phyloP scores from a whole-genome alignment of 192 early-diverging fungal species.

The Gaertneriomyces semiglobifer region DNA sequence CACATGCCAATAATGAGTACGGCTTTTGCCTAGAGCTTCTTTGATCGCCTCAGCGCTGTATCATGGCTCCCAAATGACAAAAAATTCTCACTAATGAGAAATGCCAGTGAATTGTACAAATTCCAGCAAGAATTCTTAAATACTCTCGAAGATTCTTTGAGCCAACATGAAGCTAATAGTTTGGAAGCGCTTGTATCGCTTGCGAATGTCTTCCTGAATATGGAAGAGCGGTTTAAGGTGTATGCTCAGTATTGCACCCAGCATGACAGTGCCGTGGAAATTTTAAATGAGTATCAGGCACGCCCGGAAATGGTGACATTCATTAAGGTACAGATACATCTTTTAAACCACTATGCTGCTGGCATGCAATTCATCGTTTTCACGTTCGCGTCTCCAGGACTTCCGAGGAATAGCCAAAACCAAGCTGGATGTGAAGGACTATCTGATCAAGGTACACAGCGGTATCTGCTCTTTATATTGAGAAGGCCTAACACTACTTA shows the following conservation, averaged over 20 bases:
- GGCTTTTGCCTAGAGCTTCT: conserved; percentile 25
- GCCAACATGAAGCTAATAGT: neutral
- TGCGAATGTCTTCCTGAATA: conserved; percentile 19
- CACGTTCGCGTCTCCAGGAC: neutral
- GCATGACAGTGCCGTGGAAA: conserved; percentile 31
- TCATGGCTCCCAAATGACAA: conserved; percentile 34
- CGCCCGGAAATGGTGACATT: conserved; percentile 35
- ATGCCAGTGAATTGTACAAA: conserved; percentile 32
- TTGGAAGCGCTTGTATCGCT: conserved; percentile 1
- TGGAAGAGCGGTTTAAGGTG: conserved; percentile 28
- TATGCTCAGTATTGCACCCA: conserved; percentile 35
- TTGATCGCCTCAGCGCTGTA: conserved; percentile 32
- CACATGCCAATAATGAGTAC: neutral
- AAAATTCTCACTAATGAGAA: conserved; percentile 31
- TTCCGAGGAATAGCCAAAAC: conserved; percentile 24
- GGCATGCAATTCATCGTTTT: neutral
- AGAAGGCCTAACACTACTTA: neutral
- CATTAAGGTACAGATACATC: neutral
- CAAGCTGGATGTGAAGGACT: conserved; percentile 32
- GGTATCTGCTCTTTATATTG: neutral
- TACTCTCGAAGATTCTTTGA: conserved; percentile 10
- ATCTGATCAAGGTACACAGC: conserved; percentile 27
- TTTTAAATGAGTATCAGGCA: conserved; percentile 27
- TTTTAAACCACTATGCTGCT: neutral
- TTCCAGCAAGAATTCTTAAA: conserved; percentile 34